These are phyloP conservation scores for Tylopilus felleus DNA, from an alignment of 768 basidiomycete species.

Conservation along the genomic window DNA sequence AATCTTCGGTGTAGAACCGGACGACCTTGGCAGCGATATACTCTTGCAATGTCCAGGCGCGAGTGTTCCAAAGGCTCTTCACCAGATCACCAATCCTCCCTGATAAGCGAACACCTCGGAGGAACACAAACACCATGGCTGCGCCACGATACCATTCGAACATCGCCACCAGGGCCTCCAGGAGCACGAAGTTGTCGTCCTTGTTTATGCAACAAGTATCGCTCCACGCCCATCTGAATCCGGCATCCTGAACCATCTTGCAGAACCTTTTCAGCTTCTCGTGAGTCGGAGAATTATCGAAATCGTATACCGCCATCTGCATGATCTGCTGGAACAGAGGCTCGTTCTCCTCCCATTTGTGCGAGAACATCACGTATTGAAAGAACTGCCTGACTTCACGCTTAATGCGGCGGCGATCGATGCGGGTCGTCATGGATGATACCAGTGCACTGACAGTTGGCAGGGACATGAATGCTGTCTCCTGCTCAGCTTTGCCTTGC, in stretches of 20 bases:
- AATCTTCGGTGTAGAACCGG: background rate
- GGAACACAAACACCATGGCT: background rate
- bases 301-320: background rate
- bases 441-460: background rate
- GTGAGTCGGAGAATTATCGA: background rate
- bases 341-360: no score
- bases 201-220: no score
- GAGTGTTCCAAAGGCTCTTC: no score
- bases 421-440: background rate
- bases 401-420: background rate
- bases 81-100: background rate
- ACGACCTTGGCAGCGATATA: no score
- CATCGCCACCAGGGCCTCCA: background rate
- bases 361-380: background rate
- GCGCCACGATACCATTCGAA: constrained; percentile 4
- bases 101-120: background rate
- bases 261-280: no score
- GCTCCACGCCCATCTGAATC: no score
- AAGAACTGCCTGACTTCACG: background rate
- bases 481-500: background rate
- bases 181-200: no score
- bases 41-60: no score
- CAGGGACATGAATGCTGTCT: background rate
- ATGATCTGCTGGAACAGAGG: background rate
- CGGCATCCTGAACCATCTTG: no score